Base-by-base conservation (phyloP, 306 rosid species). In the Boehmeria nivea region DNA sequence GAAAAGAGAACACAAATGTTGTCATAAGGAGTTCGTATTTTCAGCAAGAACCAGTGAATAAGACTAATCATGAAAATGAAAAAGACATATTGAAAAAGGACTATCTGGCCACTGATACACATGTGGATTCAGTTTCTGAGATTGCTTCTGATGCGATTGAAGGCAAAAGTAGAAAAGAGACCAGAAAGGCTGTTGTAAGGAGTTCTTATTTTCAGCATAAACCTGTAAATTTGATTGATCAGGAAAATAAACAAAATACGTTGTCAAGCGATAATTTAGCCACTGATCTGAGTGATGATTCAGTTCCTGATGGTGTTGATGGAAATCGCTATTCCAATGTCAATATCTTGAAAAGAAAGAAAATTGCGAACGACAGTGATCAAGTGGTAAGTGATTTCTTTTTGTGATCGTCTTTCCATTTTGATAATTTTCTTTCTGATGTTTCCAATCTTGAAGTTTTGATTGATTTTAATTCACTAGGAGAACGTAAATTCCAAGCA, bases 121-220 rank as follows among this genome's bases (percentile, higher is more conserved):
- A 51, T 20, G 64, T 1, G 15, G 24, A 49, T 21, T 12, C 27
- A 75, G 50, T 58, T 38, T 24, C 62, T 11, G 45, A 61, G 36
- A 65, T 51, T 54, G 46, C 63, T 46, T 62, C 74, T 28, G 76
- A 61, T 47, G 36, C 52, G n/a, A 23, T 24, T 40, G 86, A 81
- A 62, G 75, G 69, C 46, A 70, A 84, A 64, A 53, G 67, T 49
- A 76, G 67, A 67, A 76, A 47, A 59, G 82, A 59, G 38, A 80
- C 62, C 28, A 78, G 79, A 72, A 87, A 77, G 80, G 78, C 70
- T 51, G 66, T 74, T 47, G 76, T 83, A 49, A 86, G 91, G 73
- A 87, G 98, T 71, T 54, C 81, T 28, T 76, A 82, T 68, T 87
- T 87, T 57, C 83, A 68, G 78, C 76, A 64, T 33, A 87, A 84